Evolutionary conservation across 139 green algal species (phyloP).

Genomic region (Chlorella sorokiniana): DNA sequence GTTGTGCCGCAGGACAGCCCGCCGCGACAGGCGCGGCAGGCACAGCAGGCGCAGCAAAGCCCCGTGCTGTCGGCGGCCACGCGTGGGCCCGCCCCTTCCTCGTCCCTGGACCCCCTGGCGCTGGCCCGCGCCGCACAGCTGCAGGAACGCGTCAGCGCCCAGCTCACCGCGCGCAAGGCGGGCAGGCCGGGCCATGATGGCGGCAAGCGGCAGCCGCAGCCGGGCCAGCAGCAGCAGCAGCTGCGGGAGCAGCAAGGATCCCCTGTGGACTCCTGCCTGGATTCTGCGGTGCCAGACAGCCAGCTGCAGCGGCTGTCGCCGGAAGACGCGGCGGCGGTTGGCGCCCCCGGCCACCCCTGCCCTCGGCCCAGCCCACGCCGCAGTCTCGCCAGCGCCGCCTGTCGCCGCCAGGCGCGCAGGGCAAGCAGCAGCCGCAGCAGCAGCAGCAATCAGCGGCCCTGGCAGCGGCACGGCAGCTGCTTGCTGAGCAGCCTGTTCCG

Average conservation of each 20-base stretch:
- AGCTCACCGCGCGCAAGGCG: no score
- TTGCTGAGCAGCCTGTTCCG: background rate
- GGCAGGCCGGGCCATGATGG: no score
- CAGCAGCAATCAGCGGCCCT: background rate
- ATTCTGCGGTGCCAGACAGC: conserved; percentile 8
- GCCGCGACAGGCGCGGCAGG: background rate
- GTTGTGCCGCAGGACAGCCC: no score
- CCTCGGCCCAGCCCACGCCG: background rate
- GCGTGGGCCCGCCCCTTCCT: no score
- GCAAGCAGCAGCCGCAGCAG: background rate
- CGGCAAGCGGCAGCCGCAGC: no score
- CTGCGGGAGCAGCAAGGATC: background rate
- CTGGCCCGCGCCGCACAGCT: no score
- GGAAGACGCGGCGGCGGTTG: background rate
- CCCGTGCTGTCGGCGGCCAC: no score
- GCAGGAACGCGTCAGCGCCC: no score
- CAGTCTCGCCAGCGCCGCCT: conserved; percentile 3
- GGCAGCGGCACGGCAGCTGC: background rate
- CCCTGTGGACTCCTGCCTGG: background rate
- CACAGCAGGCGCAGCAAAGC: background rate
- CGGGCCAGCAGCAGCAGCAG: background rate
- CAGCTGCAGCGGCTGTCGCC: conserved; percentile 14
- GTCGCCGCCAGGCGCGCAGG: background rate
- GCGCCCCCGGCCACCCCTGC: background rate
- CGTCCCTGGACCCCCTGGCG: no score